Evolutionary conservation across 73 alveolate species (phyloP).

Genomic region (Blepharisma japonicum): DNA sequence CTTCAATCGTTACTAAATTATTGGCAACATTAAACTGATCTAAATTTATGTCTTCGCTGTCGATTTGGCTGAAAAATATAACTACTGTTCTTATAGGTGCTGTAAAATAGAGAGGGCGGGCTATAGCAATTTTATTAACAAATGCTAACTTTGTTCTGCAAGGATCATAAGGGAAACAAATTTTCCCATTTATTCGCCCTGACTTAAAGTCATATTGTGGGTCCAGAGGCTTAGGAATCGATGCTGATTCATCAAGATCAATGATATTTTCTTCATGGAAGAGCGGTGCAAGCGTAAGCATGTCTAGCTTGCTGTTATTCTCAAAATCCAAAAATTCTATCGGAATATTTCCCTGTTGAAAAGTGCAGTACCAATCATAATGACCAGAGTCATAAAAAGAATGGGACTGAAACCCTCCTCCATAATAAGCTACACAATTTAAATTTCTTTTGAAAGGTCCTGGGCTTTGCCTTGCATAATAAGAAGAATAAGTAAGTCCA

Average conservation of each 20-base stretch:
- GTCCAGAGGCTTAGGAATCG: no score
- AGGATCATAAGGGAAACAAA: no score
- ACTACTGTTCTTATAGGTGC: neutral
- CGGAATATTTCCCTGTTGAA: no score
- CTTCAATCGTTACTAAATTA: neutral
- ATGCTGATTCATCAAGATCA: no score
- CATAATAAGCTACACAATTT: neutral
- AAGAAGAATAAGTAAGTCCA: neutral
- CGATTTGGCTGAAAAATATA: neutral
- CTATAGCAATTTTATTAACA: conserved; percentile 13
- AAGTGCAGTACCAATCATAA: no score
- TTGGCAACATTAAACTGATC: neutral
- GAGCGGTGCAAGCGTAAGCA: no score
- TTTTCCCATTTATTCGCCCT: no score
- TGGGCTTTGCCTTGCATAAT: neutral
- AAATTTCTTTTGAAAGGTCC: neutral
- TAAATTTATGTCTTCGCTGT: neutral
- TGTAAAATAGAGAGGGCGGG: neutral
- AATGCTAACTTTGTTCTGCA: neutral
- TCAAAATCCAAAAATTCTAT: no score
- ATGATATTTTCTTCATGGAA: no score
- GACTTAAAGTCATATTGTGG: no score
- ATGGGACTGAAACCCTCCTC: neutral
- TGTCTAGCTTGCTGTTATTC: no score
- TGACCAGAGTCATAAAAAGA: no score